A percentile compares a stretch with the other conserved stretches of the same genome.
These are phyloP conservation scores for Hysterangium stoloniferum DNA, from an alignment of 768 basidiomycete genomes.

Conservation along the genomic window DNA sequence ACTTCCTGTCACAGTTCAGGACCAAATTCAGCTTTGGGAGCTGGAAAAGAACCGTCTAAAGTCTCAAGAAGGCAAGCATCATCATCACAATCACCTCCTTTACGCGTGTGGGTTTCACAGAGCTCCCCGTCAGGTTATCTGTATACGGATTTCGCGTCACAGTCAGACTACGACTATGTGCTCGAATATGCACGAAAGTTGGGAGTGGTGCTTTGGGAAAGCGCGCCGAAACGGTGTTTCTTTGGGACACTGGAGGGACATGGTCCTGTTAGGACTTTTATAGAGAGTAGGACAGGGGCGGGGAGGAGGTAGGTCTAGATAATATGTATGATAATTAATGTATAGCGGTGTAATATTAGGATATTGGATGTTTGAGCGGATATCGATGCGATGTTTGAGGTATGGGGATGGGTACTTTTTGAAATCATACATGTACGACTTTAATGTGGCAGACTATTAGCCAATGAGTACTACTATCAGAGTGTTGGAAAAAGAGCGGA, in stretches of 20 bases:
- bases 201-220: constrained; percentile 81
- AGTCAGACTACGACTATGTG: constrained; percentile 83
- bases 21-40: constrained; percentile 97
- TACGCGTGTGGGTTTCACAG: no score
- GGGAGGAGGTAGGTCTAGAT: no score
- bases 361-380: no score
- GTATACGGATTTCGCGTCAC: constrained; percentile 81
- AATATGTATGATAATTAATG: no score
- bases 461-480: no score
- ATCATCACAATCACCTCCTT: constrained; percentile 18
- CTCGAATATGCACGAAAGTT: constrained; percentile 79
- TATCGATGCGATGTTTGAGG: no score
- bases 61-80: constrained; percentile 68
- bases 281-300: constrained; percentile 42
- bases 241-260: constrained; percentile 78
- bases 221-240: constrained; percentile 62
- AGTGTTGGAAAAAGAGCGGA: no score
- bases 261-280: constrained; percentile 69
- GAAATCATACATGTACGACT: no score
- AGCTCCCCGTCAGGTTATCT: constrained; percentile 64
- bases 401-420: no score
- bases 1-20: constrained; percentile 93
- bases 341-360: no score
- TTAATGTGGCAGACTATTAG: no score
- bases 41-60: constrained; percentile 88